These are phyloP conservation scores for Claviceps sp. DNA, from an alignment of 2,329 filamentous ascomycete genomes.

Conservation along the genomic window DNA sequence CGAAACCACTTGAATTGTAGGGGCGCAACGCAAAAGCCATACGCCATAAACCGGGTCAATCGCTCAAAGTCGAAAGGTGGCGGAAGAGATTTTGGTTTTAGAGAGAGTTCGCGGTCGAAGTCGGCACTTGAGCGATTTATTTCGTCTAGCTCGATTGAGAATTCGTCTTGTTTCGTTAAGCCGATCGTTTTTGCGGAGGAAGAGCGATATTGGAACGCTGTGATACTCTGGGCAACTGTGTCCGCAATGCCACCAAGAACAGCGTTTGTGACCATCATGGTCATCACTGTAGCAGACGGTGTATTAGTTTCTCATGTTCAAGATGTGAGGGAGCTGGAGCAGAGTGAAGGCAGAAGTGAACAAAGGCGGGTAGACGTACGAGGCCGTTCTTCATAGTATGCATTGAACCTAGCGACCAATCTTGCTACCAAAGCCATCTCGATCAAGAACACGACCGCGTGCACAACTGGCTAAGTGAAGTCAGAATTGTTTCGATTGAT, in stretches of 20 bases:
- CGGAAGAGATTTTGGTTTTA: constrained; percentile 47
- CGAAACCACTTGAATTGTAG: constrained; percentile 93
- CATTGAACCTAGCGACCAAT: constrained; percentile 77
- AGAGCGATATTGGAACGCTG: constrained; percentile 55
- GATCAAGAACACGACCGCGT: constrained; percentile 71
- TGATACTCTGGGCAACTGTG: constrained; percentile 88
- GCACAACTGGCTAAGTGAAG: constrained; percentile 61
- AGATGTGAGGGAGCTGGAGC: not conserved
- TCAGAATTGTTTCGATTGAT: not conserved
- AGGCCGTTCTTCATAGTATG: constrained; percentile 84
- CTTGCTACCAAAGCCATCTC: constrained; percentile 79
- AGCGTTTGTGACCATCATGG: constrained; percentile 98
- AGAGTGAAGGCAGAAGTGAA: not conserved
- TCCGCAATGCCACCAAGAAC: constrained; percentile 92
- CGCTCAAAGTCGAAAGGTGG: constrained; percentile 93
- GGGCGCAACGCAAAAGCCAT: constrained; percentile 92
- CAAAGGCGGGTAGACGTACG: constrained; percentile 34
- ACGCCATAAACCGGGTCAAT: constrained; percentile 89
- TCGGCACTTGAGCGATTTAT: constrained; percentile 68
- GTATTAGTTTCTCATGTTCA: not conserved
- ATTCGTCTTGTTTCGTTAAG: constrained; percentile 49
- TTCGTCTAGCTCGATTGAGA: constrained; percentile 82
- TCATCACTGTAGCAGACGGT: constrained; percentile 52
- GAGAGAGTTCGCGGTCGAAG: constrained; percentile 51
- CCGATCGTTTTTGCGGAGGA: constrained; percentile 49